phyloP scores from a whole-genome alignment of 192 early-diverging fungal genomes.

The Backusella tuberculispora region DNA sequence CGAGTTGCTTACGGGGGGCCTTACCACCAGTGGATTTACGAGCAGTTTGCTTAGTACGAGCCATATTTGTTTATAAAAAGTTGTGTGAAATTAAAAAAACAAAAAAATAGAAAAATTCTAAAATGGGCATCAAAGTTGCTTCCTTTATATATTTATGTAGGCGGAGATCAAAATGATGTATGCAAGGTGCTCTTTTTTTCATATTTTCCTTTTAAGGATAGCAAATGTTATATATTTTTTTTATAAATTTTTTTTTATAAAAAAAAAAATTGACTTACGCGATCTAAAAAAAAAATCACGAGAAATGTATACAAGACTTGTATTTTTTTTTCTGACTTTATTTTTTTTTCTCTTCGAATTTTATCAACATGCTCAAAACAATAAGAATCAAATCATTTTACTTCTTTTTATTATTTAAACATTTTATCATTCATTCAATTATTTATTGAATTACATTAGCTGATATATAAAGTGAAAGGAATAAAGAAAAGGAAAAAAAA shows the following conservation, averaged over 20 bases:
- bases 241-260: not conserved
- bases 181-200: constrained; percentile 1
- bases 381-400: no score
- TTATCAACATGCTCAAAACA: no score
- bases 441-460: no score
- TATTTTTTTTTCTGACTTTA: not conserved
- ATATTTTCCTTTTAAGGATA: constrained; percentile 13
- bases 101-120: not conserved
- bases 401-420: no score
- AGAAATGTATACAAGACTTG: not conserved
- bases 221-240: constrained; percentile 15
- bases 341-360: no score
- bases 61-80: constrained; percentile 43
- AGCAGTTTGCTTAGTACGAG: constrained; percentile 89
- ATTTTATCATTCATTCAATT: no score
- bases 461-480: no score
- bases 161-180: constrained; percentile 5
- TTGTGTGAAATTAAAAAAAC: not conserved
- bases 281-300: constrained; percentile 10
- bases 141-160: not conserved
- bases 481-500: no score
- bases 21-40: constrained; percentile 99
- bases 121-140: constrained; percentile 1
- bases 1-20: constrained; percentile 95
- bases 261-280: constrained; percentile 3